These are phyloP conservation scores for Sicyos edulis DNA, from an alignment of 306 rosid species.

Conservation along the genomic window DNA sequence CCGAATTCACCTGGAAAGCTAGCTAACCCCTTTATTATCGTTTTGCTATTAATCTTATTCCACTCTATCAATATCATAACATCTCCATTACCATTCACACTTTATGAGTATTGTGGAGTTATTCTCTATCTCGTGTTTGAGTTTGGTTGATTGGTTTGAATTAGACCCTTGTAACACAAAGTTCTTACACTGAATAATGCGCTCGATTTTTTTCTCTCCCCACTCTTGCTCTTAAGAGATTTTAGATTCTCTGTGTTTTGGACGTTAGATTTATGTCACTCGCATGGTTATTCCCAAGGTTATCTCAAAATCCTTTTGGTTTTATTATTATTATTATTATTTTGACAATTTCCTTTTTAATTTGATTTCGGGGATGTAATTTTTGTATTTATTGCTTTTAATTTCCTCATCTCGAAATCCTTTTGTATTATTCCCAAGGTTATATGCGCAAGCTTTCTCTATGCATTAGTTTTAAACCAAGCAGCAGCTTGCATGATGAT, in stretches of 20 bases:
- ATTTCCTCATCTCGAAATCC: too few species aligned
- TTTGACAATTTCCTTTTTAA: not conserved
- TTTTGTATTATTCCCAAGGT: too few species aligned
- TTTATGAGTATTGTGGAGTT: too few species aligned
- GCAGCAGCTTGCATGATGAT: not conserved
- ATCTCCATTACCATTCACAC: too few species aligned
- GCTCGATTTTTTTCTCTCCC: not conserved
- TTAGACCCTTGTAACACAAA: too few species aligned
- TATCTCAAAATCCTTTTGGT: not conserved
- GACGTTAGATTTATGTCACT: constrained; percentile 7
- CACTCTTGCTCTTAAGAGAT: not conserved
- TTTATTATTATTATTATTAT: too few species aligned
- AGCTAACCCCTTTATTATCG: too few species aligned
- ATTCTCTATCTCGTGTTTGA: too few species aligned
- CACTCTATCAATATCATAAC: too few species aligned
- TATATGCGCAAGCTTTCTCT: not conserved
- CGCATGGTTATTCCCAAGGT: not conserved
- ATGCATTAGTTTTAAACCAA: not conserved
- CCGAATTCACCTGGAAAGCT: too few species aligned
- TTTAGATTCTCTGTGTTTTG: not conserved
- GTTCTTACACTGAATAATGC: not conserved
- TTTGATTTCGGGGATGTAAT: not conserved
- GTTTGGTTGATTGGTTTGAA: too few species aligned
- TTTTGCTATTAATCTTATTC: too few species aligned
- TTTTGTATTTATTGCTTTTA: not conserved